Conservation (phyloP, 78 protist genomes). For the Chrysochromulina parva region DNA sequence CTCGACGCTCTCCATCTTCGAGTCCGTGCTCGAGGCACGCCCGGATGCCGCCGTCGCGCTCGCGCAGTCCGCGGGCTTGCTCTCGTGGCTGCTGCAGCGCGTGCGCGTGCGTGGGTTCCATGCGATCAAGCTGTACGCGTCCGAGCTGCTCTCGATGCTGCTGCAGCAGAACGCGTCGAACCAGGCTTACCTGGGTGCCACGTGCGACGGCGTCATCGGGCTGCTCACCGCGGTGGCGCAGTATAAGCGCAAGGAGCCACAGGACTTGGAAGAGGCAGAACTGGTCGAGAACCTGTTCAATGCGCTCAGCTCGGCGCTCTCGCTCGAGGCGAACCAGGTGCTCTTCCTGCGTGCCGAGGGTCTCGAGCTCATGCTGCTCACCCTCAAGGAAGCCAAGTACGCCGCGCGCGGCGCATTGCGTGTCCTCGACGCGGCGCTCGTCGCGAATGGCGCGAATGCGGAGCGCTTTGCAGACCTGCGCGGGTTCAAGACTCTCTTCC, state of each 20-base stretch:
- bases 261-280: slow-evolving; percentile 29
- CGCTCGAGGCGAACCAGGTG: no score
- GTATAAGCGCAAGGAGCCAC: slow-evolving; percentile 21
- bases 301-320: not conserved
- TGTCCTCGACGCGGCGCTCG: slow-evolving; percentile 11
- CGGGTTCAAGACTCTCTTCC: slow-evolving; percentile 41
- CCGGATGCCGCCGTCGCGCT: not conserved
- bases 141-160: slow-evolving; percentile 3
- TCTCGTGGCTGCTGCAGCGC: not conserved
- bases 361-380: slow-evolving; percentile 43
- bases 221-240: slow-evolving; percentile 11
- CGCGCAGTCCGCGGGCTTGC: not conserved
- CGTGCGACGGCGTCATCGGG: slow-evolving; percentile 5
- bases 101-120: not conserved
- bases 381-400: slow-evolving; percentile 15
- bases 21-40: not conserved
- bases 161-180: not conserved
- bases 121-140: slow-evolving; percentile 3
- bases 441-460: not conserved
- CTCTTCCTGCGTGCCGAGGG: slow-evolving; percentile 40
- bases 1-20: slow-evolving; percentile 33
- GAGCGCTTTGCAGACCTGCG: slow-evolving; percentile 30
- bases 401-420: slow-evolving; percentile 27
- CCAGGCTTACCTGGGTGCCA: not conserved
- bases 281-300: slow-evolving; percentile 25